Conservation (phyloP, 192 early-diverging fungal species). For the Backusella westeae region DNA sequence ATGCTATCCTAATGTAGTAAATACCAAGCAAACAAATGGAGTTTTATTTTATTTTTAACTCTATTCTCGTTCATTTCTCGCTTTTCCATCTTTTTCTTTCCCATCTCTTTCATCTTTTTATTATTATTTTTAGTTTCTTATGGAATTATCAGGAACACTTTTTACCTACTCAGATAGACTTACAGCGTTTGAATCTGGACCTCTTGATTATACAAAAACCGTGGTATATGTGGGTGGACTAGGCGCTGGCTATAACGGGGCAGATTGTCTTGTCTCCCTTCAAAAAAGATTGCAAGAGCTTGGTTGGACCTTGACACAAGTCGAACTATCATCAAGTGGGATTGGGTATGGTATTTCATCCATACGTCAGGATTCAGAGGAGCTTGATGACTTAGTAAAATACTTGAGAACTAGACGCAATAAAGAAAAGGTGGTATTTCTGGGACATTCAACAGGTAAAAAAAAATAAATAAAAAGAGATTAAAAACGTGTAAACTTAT, state of each 20-base stretch:
- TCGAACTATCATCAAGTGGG: constrained; percentile 39
- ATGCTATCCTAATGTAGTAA: too few species aligned
- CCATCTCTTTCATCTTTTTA: neutral
- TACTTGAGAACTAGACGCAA: constrained; percentile 26
- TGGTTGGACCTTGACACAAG: constrained; percentile 38
- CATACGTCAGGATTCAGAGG: constrained; percentile 34
- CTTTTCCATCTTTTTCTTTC: neutral
- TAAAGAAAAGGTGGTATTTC: constrained; percentile 35
- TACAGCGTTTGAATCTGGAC: constrained; percentile 45
- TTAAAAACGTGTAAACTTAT: neutral
- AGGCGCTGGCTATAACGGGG: constrained; percentile 39
- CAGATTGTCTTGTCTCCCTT: constrained; percentile 33
- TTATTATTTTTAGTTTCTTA: neutral
- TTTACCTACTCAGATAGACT: constrained; percentile 37
- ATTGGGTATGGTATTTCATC: constrained; percentile 40
- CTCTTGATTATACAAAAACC: constrained; percentile 11
- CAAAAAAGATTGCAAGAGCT: constrained; percentile 13
- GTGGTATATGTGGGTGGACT: constrained; percentile 42
- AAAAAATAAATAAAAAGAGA: neutral
- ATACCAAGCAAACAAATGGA: too few species aligned
- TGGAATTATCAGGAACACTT: constrained; percentile 38
- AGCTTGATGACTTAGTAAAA: constrained; percentile 34
- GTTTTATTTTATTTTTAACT: too few species aligned
- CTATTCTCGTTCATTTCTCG: too few species aligned
- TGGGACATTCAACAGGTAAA: constrained; percentile 48